These are phyloP conservation scores for Narthecium ossifragum DNA, from an alignment of 106 monocot species.

Conservation along the genomic window DNA sequence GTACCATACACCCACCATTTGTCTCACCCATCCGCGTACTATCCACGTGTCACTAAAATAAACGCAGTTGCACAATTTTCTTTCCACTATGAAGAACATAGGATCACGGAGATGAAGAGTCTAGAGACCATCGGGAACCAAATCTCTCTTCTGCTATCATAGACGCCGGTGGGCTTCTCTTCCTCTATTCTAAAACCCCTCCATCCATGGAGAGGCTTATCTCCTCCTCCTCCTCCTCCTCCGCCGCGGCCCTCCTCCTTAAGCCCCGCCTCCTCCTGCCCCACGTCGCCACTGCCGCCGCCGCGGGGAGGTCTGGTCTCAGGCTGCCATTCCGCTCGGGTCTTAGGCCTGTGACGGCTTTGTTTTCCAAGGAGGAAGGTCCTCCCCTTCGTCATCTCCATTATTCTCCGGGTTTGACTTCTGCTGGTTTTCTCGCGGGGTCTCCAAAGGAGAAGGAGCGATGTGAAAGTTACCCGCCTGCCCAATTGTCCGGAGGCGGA, in stretches of 20 bases:
- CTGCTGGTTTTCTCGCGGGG: background rate
- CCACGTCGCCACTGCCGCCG: background rate
- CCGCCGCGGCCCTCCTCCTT: background rate
- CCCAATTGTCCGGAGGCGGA: background rate
- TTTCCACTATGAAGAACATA: no score
- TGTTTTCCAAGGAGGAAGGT: background rate
- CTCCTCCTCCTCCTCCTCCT: conserved; percentile 1
- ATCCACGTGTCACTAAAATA: no score
- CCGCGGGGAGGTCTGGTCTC: background rate
- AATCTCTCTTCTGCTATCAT: no score
- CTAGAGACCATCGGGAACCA: no score
- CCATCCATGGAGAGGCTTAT: conserved; percentile 16
- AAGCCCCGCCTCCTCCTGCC: conserved; percentile 1
- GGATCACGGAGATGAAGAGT: no score
- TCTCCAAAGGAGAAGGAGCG: background rate
- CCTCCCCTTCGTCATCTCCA: background rate
- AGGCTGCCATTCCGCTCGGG: background rate
- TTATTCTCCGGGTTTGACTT: background rate
- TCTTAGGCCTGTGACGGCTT: background rate
- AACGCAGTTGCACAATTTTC: no score
- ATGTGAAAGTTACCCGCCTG: background rate
- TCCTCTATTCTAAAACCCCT: background rate
- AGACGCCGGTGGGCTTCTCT: no score
- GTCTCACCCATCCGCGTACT: no score
- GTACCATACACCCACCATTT: no score